Base-by-base conservation (phyloP, 768 basidiomycete species). In the Serpula lacrymans region DNA sequence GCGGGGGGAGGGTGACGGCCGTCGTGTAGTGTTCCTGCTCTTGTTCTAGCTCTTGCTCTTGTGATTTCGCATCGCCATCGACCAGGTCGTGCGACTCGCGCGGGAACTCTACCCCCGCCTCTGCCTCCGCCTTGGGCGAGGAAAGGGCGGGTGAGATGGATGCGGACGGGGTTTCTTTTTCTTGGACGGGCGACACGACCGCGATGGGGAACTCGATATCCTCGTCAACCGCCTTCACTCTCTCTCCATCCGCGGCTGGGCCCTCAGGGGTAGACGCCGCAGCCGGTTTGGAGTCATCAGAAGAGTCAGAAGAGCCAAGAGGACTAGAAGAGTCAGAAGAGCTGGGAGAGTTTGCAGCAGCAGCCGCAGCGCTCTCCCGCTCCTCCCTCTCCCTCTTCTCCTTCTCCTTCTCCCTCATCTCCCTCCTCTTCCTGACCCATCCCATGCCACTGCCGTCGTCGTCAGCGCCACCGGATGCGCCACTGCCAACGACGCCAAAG, bases 371-470 rank as follows among this genome's bases (percentile, higher is more conserved):
- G 36, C 57, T 59, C 46, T 71, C 71, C 30, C 50, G 50, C 25
- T 65, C 69, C 23, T 42, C 31, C 36, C 51, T 55, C 47, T 70
- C 68, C 55, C 60, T 60, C 58, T 76, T 78, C 41, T 54, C 60
- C 50, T 59, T 55, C 50, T 78, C 75, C 41, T 61, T 60, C 62
- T 87, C 81, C 35, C 73, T 60, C 52, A 71, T 64, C 54, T 80
- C 81, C 49, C 75, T 65, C 29, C 90, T 59, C 46, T 60, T 67
- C 64, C 72, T 78, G 18, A 93, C 74, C 91, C 91, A 94, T 0
- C 72, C 80, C 79, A 92, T 83, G 8, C 91, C 91, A 59, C 84
- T 85, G 1, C 88, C 89, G 49, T 92, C 91, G 44, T 91, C 86
- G 0, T 75, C 78, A 14, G 85, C 84, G 1, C 65, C 74, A 23